A percentile compares a stretch with the other conserved stretches of the same genome.
phyloP scores from a whole-genome alignment of 73 alveolate species.

The Paramecium biaurelia region DNA sequence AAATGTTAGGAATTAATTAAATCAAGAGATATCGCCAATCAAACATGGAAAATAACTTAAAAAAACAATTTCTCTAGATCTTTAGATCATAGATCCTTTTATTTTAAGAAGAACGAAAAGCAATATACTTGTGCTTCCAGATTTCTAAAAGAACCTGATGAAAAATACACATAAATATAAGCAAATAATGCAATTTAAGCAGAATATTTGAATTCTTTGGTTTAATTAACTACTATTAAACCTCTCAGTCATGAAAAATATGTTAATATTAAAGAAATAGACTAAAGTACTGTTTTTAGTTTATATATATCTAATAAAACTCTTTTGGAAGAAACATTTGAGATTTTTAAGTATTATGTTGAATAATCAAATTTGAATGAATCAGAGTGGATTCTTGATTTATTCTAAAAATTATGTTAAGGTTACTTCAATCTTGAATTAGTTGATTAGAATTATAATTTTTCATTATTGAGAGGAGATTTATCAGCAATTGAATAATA shows the following conservation, averaged over 20 bases:
- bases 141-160: constrained; percentile 47
- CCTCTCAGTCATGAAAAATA: constrained; percentile 12
- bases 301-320: background rate
- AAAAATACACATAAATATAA: background rate
- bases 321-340: constrained; percentile 18
- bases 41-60: constrained; percentile 51
- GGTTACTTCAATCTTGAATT: background rate
- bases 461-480: background rate
- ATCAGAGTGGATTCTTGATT: constrained; percentile 11
- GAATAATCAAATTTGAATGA: background rate
- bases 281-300: background rate
- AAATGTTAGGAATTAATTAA: constrained; percentile 54
- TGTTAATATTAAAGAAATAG: background rate
- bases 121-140: constrained; percentile 24
- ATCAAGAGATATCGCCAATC: constrained; percentile 43
- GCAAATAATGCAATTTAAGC: background rate
- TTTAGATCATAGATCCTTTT: constrained; percentile 64
- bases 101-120: constrained; percentile 62
- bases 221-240: constrained; percentile 18
- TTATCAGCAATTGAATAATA: background rate
- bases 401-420: background rate
- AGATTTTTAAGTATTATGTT: background rate
- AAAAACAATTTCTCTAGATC: constrained; percentile 57
- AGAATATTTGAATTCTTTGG: constrained; percentile 25
- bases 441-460: background rate